Conservation (phyloP, 2,329 filamentous ascomycete species). For the Chaetomium globosum region DNA sequence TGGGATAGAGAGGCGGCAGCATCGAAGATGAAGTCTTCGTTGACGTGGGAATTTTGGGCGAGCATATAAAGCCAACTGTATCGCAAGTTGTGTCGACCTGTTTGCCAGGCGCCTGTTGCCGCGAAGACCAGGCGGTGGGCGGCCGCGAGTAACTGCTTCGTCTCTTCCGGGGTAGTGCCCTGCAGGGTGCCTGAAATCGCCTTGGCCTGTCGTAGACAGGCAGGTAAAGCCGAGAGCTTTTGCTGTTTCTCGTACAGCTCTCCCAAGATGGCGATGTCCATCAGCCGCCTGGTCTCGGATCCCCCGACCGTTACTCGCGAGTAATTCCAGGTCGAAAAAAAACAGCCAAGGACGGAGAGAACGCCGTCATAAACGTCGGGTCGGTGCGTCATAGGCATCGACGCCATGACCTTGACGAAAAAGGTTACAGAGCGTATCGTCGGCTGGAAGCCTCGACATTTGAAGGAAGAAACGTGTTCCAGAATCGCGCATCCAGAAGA, state of each 20-base stretch:
- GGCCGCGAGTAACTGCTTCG: slow-evolving; percentile 23
- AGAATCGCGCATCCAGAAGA: slow-evolving; percentile 25
- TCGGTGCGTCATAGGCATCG: slow-evolving; percentile 18
- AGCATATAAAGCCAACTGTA: slow-evolving; percentile 39
- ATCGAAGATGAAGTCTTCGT: slow-evolving; percentile 28
- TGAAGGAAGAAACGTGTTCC: slow-evolving; percentile 31
- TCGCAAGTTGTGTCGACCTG: slow-evolving; percentile 20
- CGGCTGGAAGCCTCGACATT: slow-evolving; percentile 27
- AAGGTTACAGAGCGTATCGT: slow-evolving; percentile 28
- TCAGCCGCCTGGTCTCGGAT: slow-evolving; percentile 1
- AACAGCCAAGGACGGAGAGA: slow-evolving; percentile 28
- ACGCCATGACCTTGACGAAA: slow-evolving; percentile 28
- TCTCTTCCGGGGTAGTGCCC: slow-evolving; percentile 14
- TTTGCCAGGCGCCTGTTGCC: background rate
- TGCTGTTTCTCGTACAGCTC: slow-evolving; percentile 1
- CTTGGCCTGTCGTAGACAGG: slow-evolving; percentile 22
- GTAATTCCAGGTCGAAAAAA: slow-evolving; percentile 28
- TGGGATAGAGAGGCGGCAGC: slow-evolving; percentile 24
- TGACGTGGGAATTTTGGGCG: slow-evolving; percentile 33
- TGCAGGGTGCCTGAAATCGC: slow-evolving; percentile 17
- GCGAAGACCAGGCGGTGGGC: slow-evolving; percentile 24
- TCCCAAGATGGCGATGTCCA: slow-evolving; percentile 11
- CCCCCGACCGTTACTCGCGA: background rate
- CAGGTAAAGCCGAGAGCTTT: slow-evolving; percentile 1
- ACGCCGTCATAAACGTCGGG: slow-evolving; percentile 17